phyloP scores from a whole-genome alignment of 2,329 filamentous ascomycete genomes.

The Penicillium olsonii region DNA sequence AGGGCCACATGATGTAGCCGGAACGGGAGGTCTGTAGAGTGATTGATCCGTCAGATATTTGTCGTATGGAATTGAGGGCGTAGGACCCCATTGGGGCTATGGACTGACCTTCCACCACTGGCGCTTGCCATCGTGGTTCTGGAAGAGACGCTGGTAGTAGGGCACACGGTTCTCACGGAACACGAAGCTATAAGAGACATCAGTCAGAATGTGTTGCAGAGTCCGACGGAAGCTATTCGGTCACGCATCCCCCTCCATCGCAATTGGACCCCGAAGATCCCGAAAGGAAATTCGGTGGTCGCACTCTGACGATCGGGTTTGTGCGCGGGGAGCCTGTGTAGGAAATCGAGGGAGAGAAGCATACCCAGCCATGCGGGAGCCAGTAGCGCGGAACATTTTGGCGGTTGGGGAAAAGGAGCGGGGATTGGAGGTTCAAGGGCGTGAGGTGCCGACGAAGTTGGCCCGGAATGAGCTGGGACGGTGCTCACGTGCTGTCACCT shows the following conservation, averaged over 20 bases:
- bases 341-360: constrained; percentile 21
- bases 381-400: constrained; percentile 45
- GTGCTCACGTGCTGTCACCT: constrained; percentile 25
- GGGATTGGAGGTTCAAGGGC: constrained; percentile 28
- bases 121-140: constrained; percentile 65
- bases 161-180: constrained; percentile 69
- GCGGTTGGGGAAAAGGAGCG: constrained; percentile 30
- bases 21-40: constrained; percentile 54
- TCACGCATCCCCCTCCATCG: constrained; percentile 1
- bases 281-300: constrained; percentile 19
- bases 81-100: constrained; percentile 6
- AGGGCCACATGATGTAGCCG: constrained; percentile 61
- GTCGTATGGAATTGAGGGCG: background rate
- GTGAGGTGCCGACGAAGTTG: constrained; percentile 30
- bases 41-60: constrained; percentile 16
- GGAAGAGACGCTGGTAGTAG: constrained; percentile 67
- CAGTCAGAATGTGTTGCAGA: constrained; percentile 21
- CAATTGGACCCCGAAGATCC: constrained; percentile 15
- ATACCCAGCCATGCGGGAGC: constrained; percentile 46
- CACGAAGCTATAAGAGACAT: constrained; percentile 46
- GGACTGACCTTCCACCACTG: constrained; percentile 68
- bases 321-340: constrained; percentile 5
- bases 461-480: constrained; percentile 25
- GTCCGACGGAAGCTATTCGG: background rate
- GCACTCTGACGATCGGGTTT: constrained; percentile 15